A percentile compares a stretch with the other conserved stretches of the same genome.
Conservation (phyloP, 2,329 filamentous ascomycete species). For the Tolypocladium amazonense region DNA sequence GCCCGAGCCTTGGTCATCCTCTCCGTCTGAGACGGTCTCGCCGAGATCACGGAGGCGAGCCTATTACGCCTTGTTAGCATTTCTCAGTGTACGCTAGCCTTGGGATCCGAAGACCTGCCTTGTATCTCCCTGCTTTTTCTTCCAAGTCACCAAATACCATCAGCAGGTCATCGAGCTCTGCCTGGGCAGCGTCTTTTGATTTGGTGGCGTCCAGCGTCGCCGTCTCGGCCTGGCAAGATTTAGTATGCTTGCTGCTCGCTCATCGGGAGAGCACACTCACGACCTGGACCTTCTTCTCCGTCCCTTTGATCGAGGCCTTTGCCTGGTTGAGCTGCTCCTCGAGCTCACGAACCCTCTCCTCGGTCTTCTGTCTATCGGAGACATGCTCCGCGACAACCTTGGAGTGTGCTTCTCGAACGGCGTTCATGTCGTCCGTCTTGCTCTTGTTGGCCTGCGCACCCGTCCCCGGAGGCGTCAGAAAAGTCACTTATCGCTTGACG, state of each 20-base stretch:
- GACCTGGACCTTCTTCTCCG: conserved; percentile 12
- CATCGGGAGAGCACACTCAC: conserved; percentile 9
- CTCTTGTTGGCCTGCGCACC: conserved; percentile 44
- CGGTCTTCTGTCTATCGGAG: conserved; percentile 11
- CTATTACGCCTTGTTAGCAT: conserved; percentile 18
- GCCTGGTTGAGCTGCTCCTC: conserved; percentile 15
- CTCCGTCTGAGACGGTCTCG: conserved; percentile 64
- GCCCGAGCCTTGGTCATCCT: conserved; percentile 52
- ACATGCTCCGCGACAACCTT: conserved; percentile 26
- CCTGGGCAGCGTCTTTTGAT: conserved; percentile 53
- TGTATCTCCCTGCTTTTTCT: conserved; percentile 65
- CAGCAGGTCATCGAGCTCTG: conserved; percentile 69
- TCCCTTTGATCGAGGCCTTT: conserved; percentile 8
- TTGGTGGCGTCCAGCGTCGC: conserved; percentile 37
- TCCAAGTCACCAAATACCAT: conserved; percentile 75
- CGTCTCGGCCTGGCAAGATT: conserved; percentile 16
- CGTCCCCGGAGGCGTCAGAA: neutral
- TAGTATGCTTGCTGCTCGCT: neutral
- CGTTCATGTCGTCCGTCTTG: conserved; percentile 48
- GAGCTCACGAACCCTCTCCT: conserved; percentile 13
- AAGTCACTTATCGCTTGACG: neutral
- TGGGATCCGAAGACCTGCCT: conserved; percentile 38
- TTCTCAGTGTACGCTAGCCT: neutral
- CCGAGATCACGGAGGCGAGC: conserved; percentile 55
- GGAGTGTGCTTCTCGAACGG: conserved; percentile 30